Percentiles rank a stretch among this genome's conserved stretches.
phyloP scores from a whole-genome alignment of 2,329 filamentous ascomycete species.

The Calonectria leucothoes region DNA sequence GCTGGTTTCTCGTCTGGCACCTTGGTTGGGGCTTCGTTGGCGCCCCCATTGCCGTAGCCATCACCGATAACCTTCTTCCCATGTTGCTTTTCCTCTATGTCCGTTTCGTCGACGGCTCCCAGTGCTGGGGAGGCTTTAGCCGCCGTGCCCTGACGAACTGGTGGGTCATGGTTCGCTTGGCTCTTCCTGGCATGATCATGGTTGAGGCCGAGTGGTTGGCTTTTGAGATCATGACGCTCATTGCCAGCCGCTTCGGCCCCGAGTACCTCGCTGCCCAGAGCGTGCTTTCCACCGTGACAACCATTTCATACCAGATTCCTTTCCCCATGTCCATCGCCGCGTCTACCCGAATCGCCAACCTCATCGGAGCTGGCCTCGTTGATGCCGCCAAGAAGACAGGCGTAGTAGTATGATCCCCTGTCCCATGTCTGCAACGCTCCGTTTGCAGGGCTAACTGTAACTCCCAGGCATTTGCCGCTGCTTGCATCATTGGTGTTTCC shows the following conservation, averaged over 20 bases:
- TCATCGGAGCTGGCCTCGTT: conserved; percentile 88
- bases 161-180: conserved; percentile 85
- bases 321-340: conserved; percentile 92
- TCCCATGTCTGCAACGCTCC: neutral
- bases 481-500: conserved; percentile 78
- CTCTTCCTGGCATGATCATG: conserved; percentile 92
- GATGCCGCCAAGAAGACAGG: conserved; percentile 83
- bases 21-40: conserved; percentile 78
- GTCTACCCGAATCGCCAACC: conserved; percentile 88
- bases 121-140: conserved; percentile 89
- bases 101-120: conserved; percentile 75
- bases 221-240: conserved; percentile 91
- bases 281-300: conserved; percentile 81
- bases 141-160: conserved; percentile 78
- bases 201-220: conserved; percentile 93
- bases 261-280: conserved; percentile 89
- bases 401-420: conserved; percentile 69
- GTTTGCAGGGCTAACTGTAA: conserved; percentile 7
- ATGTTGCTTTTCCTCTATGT: conserved; percentile 84
- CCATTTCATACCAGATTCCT: conserved; percentile 89
- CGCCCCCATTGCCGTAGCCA: conserved; percentile 82
- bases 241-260: conserved; percentile 81
- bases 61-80: conserved; percentile 83
- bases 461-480: conserved; percentile 69
- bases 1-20: conserved; percentile 83